Evolutionary conservation across 108 stramenopile genomes (phyloP), one percentile per base, ranked within the genome.

Genomic region (Nitzschia putrida): DNA sequence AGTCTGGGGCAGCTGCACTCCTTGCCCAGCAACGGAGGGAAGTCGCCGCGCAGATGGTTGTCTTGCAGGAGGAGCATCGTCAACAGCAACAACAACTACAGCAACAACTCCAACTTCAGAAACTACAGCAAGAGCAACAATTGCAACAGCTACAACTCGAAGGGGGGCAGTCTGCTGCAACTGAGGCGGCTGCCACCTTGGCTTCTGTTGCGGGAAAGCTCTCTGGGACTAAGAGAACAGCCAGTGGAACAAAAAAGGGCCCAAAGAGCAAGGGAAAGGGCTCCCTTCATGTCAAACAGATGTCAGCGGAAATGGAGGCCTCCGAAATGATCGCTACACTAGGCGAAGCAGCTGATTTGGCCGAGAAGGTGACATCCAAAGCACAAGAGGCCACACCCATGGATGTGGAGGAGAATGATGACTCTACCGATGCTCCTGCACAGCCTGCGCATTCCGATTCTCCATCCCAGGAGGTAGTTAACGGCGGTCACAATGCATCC

Each of bases 51-150:
- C 68, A 80, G 66, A 64, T 75, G 69, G 80, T 66, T 22, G 66
- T 51, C 23, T 44, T 73, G 34, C 75, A 76, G 53, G 67, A 79
- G 57, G 73, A 78, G 55, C 64, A 76, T 45, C 73, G 40, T 5
- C 60, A 78, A 61, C 65, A 57, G 42, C 50, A 50, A 42, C 76
- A 75, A 38, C 81, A 85, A 55, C 64, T 66, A 39, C 60, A 76
- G 55, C 68, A 68, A n/a, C 50, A 61, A 67, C 71, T 72, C 61
- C 56, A 68, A 52, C 64, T 74, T 29, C 77, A 74, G 54, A 68
- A 74, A 41, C 78, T 70, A 20, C 59, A 77, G 57, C 53, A 83
- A 57, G 67, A 75, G 45, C 79, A 75, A 57, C 75, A 73, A 53
- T 68, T 53, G n/a, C 73, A 68, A 49, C 71, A 68, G 54, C 47